Evolutionary conservation across 2,329 filamentous ascomycete genomes (phyloP).

Genomic region (Xylaria sp.): DNA sequence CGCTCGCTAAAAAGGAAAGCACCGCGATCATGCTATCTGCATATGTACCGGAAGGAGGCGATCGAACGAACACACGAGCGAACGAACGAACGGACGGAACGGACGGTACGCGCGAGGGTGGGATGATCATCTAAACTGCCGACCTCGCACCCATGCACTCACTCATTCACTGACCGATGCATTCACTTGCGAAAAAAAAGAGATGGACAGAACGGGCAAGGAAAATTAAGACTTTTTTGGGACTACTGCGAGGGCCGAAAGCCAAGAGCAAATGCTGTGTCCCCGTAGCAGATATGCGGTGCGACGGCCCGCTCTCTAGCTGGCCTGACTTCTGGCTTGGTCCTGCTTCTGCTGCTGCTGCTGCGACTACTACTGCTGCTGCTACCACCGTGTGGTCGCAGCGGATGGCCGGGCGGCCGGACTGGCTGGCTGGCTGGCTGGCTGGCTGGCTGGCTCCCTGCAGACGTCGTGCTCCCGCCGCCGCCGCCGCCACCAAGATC

Average conservation of each 20-base stretch:
- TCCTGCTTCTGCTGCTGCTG: too few relatives aligned
- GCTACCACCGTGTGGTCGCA: constrained; percentile 12
- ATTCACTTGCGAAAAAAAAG: neutral
- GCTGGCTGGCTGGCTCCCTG: constrained; percentile 23
- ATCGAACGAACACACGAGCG: too few relatives aligned
- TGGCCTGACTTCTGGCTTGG: too few relatives aligned
- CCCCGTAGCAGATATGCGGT: neutral
- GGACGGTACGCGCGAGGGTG: too few relatives aligned
- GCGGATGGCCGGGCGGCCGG: too few relatives aligned
- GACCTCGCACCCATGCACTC: neutral
- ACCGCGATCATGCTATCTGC: neutral
- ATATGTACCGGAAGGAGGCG: neutral
- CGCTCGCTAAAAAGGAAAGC: neutral
- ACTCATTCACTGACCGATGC: too few relatives aligned
- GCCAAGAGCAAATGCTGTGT: neutral
- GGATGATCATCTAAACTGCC: neutral
- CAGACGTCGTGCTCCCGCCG: neutral
- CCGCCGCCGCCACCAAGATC: neutral
- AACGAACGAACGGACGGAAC: neutral
- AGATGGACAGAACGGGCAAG: neutral
- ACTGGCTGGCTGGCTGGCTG: too few relatives aligned
- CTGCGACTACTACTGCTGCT: constrained; percentile 5
- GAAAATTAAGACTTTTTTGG: too few relatives aligned
- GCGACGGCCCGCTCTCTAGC: neutral
- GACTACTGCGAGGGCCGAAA: neutral